These are phyloP conservation scores for Citeromyces matritensis DNA, from an alignment of 805 yeast genomes.

Conservation along the genomic window DNA sequence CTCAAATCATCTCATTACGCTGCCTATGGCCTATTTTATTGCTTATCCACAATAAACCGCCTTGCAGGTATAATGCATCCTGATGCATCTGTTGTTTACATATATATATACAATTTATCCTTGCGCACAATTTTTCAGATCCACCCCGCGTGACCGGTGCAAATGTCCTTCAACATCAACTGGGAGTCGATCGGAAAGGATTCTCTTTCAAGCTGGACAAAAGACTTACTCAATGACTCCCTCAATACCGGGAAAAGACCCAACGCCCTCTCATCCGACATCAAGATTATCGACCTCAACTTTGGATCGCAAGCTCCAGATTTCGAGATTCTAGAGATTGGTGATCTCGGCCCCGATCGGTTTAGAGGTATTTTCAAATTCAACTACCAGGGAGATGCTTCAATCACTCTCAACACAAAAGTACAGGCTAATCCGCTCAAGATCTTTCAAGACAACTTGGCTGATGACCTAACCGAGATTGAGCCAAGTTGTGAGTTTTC, in stretches of 20 bases:
- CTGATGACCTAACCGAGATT: conserved; percentile 11
- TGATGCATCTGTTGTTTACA: too few relatives aligned
- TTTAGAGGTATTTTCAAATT: conserved; percentile 75
- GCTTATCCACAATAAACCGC: too few relatives aligned
- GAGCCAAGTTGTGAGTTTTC: conserved; percentile 16
- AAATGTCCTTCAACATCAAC: conserved; percentile 66
- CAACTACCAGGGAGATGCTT: conserved; percentile 63
- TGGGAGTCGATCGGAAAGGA: conserved; percentile 66
- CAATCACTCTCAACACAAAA: conserved; percentile 58
- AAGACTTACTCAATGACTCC: conserved; percentile 53
- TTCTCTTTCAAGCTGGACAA: conserved; percentile 44
- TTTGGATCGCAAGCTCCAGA: conserved; percentile 66
- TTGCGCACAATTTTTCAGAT: too few relatives aligned
- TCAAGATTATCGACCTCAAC: conserved; percentile 50
- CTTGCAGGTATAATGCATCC: too few relatives aligned
- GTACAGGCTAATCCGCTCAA: conserved; percentile 78
- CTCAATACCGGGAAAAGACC: conserved; percentile 63
- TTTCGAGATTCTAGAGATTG: conserved; percentile 69
- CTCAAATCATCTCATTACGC: too few relatives aligned
- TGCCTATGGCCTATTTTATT: too few relatives aligned
- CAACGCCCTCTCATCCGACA: conserved; percentile 52
- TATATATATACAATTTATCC: too few relatives aligned
- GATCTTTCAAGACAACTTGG: conserved; percentile 29
- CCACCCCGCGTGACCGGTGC: neutral
- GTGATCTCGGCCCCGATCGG: conserved; percentile 62